These are phyloP conservation scores for Pulveroboletus sp. DNA, from an alignment of 768 basidiomycete genomes.

Conservation along the genomic window DNA sequence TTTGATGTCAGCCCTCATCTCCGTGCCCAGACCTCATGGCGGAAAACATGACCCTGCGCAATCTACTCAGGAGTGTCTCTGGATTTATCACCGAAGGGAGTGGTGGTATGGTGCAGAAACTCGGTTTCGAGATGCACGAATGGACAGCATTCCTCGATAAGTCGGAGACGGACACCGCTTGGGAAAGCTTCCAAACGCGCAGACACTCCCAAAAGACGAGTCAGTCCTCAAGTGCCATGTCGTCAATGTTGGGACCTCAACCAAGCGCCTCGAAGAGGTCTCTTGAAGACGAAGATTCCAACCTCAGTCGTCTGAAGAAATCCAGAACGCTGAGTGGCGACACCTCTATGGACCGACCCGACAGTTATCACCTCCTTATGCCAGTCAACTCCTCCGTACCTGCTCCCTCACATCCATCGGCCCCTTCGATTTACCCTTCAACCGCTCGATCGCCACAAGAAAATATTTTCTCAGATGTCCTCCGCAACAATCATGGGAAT, in stretches of 20 bases:
- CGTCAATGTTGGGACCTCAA: slow-evolving; percentile 31
- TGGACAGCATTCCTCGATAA: slow-evolving; percentile 81
- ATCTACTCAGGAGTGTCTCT: slow-evolving; percentile 69
- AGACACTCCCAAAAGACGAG: slow-evolving; percentile 40
- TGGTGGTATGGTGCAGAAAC: slow-evolving; percentile 69
- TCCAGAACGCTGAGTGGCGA: slow-evolving; percentile 40
- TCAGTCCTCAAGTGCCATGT: slow-evolving; percentile 27
- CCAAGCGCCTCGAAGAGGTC: slow-evolving; percentile 19
- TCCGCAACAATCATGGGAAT: slow-evolving; percentile 45
- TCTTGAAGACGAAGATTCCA: slow-evolving; percentile 29
- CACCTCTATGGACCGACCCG: slow-evolving; percentile 38
- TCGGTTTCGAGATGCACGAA: slow-evolving; percentile 74
- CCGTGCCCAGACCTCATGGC: slow-evolving; percentile 67
- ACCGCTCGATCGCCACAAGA: slow-evolving; percentile 43
- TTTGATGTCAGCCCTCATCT: slow-evolving; percentile 6
- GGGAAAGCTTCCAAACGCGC: slow-evolving; percentile 79
- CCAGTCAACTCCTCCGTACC: slow-evolving; percentile 45
- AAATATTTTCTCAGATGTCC: slow-evolving; percentile 57
- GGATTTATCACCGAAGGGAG: slow-evolving; percentile 85
- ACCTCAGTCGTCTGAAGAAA: slow-evolving; percentile 45
- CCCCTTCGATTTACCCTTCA: slow-evolving; percentile 43
- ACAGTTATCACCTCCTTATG: slow-evolving; percentile 53
- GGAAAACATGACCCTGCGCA: slow-evolving; percentile 83
- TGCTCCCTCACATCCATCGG: slow-evolving; percentile 28
- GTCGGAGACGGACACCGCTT: slow-evolving; percentile 90